These are phyloP conservation scores for Penstemon newberryi DNA, from an alignment of 257 asterid species.

Conservation along the genomic window DNA sequence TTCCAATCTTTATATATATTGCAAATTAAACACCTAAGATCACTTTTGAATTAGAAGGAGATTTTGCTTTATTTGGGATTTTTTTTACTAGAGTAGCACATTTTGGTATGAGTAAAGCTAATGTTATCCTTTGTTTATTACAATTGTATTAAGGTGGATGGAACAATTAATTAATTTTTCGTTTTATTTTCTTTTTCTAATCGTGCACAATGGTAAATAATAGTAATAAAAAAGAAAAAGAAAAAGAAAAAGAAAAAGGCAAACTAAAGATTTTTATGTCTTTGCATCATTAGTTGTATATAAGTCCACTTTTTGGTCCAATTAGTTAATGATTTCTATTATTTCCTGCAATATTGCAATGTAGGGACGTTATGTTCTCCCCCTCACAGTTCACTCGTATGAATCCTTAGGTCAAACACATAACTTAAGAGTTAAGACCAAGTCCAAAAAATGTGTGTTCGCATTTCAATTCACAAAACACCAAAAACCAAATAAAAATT, in stretches of 20 bases:
- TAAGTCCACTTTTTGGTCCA: neutral
- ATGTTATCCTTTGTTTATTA: too few species aligned
- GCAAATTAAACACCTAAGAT: neutral
- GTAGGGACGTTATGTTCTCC: neutral
- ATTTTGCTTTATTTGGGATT: too few species aligned
- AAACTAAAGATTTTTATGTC: too few species aligned
- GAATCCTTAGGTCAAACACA: slow-evolving; percentile 9
- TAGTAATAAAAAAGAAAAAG: neutral
- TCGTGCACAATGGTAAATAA: neutral
- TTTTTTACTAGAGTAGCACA: too few species aligned
- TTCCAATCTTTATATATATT: neutral
- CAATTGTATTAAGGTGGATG: too few species aligned
- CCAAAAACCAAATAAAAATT: neutral
- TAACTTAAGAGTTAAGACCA: slow-evolving; percentile 2
- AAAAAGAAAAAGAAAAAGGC: neutral
- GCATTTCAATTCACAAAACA: neutral
- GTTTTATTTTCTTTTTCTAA: too few species aligned
- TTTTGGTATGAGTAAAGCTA: too few species aligned
- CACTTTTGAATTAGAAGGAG: too few species aligned
- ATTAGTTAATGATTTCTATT: neutral
- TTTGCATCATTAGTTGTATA: neutral
- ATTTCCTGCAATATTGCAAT: neutral
- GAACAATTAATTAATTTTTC: too few species aligned
- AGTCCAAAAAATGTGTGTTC: neutral
- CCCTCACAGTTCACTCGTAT: neutral